Percentiles rank a stretch among this genome's conserved stretches.
These are phyloP conservation scores for Plasmodium falciparum DNA, from an alignment of 169 alveolate species.

Conservation along the genomic window DNA sequence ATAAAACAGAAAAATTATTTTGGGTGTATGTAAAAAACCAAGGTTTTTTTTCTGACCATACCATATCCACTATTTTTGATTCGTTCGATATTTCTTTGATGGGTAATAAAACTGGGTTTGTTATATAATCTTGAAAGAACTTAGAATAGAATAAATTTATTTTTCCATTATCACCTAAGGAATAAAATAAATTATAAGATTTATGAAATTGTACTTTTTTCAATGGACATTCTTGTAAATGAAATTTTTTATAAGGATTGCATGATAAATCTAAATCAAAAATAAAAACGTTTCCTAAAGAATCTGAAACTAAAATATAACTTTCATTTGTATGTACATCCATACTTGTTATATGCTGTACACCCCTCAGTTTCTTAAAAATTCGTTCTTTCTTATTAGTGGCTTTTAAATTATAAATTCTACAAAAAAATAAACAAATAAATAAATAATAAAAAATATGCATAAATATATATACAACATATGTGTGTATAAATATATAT, in stretches of 20 bases:
- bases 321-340: slow-evolving; percentile 74
- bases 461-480: background rate
- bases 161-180: slow-evolving; percentile 68
- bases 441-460: background rate
- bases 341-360: slow-evolving; percentile 57
- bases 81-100: slow-evolving; percentile 42
- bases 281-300: slow-evolving; percentile 63
- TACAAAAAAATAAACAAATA: background rate
- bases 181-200: slow-evolving; percentile 51
- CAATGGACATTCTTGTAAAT: slow-evolving; percentile 40
- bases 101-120: slow-evolving; percentile 75
- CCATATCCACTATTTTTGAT: slow-evolving; percentile 49
- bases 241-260: slow-evolving; percentile 75
- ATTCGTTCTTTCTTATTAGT: slow-evolving; percentile 34
- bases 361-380: slow-evolving; percentile 64
- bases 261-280: slow-evolving; percentile 67
- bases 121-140: slow-evolving; percentile 73
- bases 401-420: slow-evolving; percentile 68
- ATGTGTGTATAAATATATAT: background rate
- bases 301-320: slow-evolving; percentile 47
- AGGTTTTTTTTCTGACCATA: slow-evolving; percentile 71
- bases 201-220: slow-evolving; percentile 72
- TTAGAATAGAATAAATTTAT: slow-evolving; percentile 75
- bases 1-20: slow-evolving; percentile 39
- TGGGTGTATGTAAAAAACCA: slow-evolving; percentile 74